Evolutionary conservation across 768 basidiomycete genomes (phyloP), one percentile per base, ranked within the genome.

Genomic region (Inosperma sp.): DNA sequence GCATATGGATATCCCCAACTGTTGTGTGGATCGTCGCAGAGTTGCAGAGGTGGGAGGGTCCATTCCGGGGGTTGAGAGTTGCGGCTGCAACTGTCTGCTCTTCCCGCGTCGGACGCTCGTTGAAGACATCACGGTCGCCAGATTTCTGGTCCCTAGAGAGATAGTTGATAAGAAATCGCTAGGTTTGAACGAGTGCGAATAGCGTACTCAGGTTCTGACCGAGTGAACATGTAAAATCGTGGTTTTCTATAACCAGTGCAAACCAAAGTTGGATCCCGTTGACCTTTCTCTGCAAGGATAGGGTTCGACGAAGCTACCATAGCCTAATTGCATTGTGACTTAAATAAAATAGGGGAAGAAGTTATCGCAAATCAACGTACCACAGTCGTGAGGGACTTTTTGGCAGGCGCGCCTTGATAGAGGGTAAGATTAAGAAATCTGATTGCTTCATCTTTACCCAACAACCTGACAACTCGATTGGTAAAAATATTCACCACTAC

Each of bases 231-330:
- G 68, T 95, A 98, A 72, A 99, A 96, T 19, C 96, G 77, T 39
- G 83, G 83, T 41, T 88, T 84, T 69, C 95, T 97, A 72, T 88
- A 94, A 10, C 90, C 95, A 3, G 93, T 93, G 58, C 89, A 90
- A 65, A 95, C 88, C 25, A 99, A 74, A 0, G 87, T 95, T 6
- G 96, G 95, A 67, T 98, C 95, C 44, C 92, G 76, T 30, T 75
- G 78, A 10, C 79, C 83, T 64, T 88, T 91, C 46, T 88, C 89
- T 9, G 91, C 88, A 7, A 99, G 75, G 22, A 99, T 82, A 1
- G 96, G 96, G 64, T 99, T 99, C 23, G 89, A 83, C 8, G 95
- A 98, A 1, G 96, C 93, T 10, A 86, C 92, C 85, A 97, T 96
- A 1, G 93, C 91, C 83, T 89, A 59, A 2, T 37, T n/a, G 26